Evolutionary conservation across 345 rosid genomes (phyloP).

Genomic region (Raphanus sativus): DNA sequence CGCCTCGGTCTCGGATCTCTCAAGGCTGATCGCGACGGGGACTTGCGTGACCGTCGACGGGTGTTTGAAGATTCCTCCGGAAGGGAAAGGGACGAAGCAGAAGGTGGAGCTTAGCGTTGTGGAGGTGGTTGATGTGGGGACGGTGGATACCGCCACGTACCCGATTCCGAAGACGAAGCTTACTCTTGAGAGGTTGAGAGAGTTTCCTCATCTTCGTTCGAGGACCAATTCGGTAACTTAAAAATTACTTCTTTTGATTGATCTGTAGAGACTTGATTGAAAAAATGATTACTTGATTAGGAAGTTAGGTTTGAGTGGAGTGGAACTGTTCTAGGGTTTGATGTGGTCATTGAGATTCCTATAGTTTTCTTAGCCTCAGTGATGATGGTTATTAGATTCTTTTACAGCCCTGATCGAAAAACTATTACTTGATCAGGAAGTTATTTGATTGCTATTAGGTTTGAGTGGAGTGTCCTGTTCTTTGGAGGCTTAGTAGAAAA

Average conservation of each 20-base stretch:
- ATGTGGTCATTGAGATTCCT: not conserved
- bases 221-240: constrained; percentile 40
- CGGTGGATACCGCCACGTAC: constrained; percentile 66
- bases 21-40: constrained; percentile 67
- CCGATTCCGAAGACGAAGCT: constrained; percentile 86
- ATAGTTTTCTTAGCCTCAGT: not conserved
- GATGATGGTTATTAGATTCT: constrained; percentile 15
- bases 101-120: constrained; percentile 86
- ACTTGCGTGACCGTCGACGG: constrained; percentile 82
- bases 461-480: not conserved
- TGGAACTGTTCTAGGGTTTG: not conserved
- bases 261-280: not conserved
- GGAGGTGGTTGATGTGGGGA: constrained; percentile 59
- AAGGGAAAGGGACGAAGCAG: constrained; percentile 67
- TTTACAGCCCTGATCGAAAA: not conserved
- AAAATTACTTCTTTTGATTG: not conserved
- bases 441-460: not conserved
- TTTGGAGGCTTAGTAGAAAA: constrained; percentile 13
- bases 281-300: not conserved
- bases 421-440: not conserved
- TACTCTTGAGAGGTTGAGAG: constrained; percentile 79
- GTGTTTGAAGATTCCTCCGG: constrained; percentile 62
- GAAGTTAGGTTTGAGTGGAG: not conserved
- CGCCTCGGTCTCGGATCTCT: constrained; percentile 58
- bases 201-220: constrained; percentile 72